phyloP scores from a whole-genome alignment of 116 monocot species.

The Iris pallida region DNA sequence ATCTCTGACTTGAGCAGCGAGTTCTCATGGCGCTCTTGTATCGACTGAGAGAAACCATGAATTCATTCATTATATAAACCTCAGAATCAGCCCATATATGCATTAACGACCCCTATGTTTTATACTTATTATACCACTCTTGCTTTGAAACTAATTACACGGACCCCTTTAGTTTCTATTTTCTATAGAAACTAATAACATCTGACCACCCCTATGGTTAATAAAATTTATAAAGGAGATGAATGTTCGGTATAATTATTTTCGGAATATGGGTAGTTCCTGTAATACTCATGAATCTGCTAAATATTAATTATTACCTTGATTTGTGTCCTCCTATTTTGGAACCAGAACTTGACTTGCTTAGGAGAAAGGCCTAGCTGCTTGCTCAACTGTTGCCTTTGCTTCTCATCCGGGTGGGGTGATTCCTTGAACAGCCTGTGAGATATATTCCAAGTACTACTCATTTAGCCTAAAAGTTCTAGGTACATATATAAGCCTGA shows the following conservation, averaged over 20 bases:
- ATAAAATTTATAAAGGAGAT: no score
- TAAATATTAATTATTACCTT: conserved; percentile 60
- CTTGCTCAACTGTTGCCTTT: conserved; percentile 61
- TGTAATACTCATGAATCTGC: no score
- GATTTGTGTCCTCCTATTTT: conserved; percentile 65
- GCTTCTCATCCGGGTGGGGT: conserved; percentile 79
- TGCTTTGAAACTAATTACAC: no score
- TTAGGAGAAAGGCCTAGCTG: conserved; percentile 53
- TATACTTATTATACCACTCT: no score
- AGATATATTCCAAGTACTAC: not conserved
- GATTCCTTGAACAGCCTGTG: conserved; percentile 57
- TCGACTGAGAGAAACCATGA: conserved; percentile 27
- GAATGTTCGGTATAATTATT: no score
- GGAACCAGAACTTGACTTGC: conserved; percentile 86
- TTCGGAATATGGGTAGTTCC: no score
- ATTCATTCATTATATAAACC: not conserved
- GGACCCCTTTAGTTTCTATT: no score
- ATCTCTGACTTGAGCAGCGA: conserved; percentile 57
- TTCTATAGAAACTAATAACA: no score
- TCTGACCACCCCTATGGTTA: no score
- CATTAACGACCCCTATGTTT: no score
- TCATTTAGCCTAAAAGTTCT: no score
- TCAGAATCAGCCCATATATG: not conserved
- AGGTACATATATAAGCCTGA: no score
- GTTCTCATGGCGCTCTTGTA: conserved; percentile 76